Evolutionary conservation across 306 rosid species (phyloP), one percentile per base, ranked within the genome.

Genomic region (Cotoneaster glaucophyllus): DNA sequence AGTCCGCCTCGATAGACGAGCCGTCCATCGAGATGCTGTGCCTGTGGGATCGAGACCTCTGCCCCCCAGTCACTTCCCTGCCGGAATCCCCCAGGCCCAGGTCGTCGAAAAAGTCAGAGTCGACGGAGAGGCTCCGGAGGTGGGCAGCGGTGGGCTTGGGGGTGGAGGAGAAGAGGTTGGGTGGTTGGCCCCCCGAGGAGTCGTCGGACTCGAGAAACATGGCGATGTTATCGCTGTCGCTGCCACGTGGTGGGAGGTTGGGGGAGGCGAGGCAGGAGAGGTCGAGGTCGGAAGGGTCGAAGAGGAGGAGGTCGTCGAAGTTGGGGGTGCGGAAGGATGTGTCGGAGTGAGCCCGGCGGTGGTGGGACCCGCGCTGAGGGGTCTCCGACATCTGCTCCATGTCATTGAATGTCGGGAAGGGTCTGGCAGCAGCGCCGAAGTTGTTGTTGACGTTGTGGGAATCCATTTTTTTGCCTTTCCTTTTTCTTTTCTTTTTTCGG

Each of bases 281-380:
- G 80, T 92, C 97, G 78, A 92, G 88, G 91, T 95, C 97, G 63
- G 97, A 89, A 5, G 96, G 83, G 80, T 95, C 97, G 64, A 95
- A 95, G 79, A 88, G 88, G 75, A 95, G 98, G 13, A 95, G 91
- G 77, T 95, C 97, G 63, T 95, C 98, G 64, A 92, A 78, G 86
- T 85, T 92, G 34, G 89, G 88, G 71, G 89, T 83, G 58, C 97
- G 97, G 80, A 88, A 92, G 34, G 92, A 84, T 21, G 90, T 92
- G 68, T 95, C 98, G 74, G 98, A 95, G 87, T 86, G 98, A 34
- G 97, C 87, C 59, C 98, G 80, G 0, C 98, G 97, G 90, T 95
- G 98, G 86, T 87, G 82, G 65, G 95, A 74, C n/a, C 96, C 92
- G 10, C 98, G 84, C 37, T 77, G 79, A 0, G 90, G 87, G 18